Percentiles rank a stretch among this genome's conserved stretches.
These are phyloP conservation scores for Trichoderma arundinaceum DNA, from an alignment of 2,329 filamentous ascomycete genomes.

Conservation along the genomic window DNA sequence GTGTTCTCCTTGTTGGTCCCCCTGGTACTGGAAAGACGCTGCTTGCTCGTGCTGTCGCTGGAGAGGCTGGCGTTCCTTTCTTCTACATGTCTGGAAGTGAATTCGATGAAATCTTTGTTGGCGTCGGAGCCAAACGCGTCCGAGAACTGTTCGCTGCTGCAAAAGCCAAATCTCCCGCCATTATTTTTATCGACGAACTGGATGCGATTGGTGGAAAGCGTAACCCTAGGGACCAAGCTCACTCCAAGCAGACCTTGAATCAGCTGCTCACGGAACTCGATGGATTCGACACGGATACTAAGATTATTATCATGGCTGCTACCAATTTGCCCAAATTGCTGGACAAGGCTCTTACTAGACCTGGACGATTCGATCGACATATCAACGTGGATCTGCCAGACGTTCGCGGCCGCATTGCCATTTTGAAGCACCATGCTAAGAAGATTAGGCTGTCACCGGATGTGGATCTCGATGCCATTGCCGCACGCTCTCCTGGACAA, in stretches of 20 bases:
- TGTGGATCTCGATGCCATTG: slow-evolving; percentile 83
- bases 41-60: slow-evolving; percentile 91
- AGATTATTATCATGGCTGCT: slow-evolving; percentile 93
- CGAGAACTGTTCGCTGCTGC: slow-evolving; percentile 88
- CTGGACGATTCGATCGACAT: slow-evolving; percentile 94
- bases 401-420: slow-evolving; percentile 89
- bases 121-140: slow-evolving; percentile 94
- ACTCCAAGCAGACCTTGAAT: slow-evolving; percentile 96
- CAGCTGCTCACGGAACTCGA: slow-evolving; percentile 96
- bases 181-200: slow-evolving; percentile 94
- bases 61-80: slow-evolving; percentile 96
- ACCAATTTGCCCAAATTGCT: slow-evolving; percentile 95
- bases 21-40: slow-evolving; percentile 98
- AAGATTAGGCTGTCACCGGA: slow-evolving; percentile 82
- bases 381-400: slow-evolving; percentile 89
- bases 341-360: slow-evolving; percentile 91
- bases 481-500: slow-evolving; percentile 85
- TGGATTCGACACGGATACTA: slow-evolving; percentile 92
- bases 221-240: slow-evolving; percentile 89
- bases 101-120: slow-evolving; percentile 98
- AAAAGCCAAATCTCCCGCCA: slow-evolving; percentile 83
- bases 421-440: slow-evolving; percentile 90
- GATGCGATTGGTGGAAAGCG: slow-evolving; percentile 94
- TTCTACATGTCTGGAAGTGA: slow-evolving; percentile 99
- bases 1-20: slow-evolving; percentile 91